A percentile compares a stretch with the other conserved stretches of the same genome.
phyloP scores from a whole-genome alignment of 2,329 filamentous ascomycete genomes.

The Atkinsonella hypoxylon region DNA sequence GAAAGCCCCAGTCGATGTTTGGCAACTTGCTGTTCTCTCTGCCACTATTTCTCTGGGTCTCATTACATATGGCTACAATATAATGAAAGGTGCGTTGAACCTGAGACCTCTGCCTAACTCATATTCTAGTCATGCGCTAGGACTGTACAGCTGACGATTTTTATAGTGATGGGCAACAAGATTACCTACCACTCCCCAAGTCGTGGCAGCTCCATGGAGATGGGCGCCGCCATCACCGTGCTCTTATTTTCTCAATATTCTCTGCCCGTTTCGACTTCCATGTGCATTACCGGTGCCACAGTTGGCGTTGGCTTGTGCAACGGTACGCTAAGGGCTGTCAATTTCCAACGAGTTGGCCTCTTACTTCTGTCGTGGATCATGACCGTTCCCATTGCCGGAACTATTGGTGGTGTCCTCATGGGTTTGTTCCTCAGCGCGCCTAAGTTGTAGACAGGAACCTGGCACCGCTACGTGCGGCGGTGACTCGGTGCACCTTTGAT shows the following conservation, averaged over 20 bases:
- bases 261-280: conserved; percentile 64
- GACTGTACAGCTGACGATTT: too few relatives aligned
- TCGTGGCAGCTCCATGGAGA: conserved; percentile 59
- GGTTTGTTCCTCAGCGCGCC: conserved; percentile 28
- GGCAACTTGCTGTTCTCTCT: conserved; percentile 65
- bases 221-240: conserved; percentile 67
- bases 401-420: conserved; percentile 28
- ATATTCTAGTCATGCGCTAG: too few relatives aligned
- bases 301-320: conserved; percentile 71
- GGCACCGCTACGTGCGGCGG: too few relatives aligned
- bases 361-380: conserved; percentile 50
- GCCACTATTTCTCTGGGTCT: conserved; percentile 53
- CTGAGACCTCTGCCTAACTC: too few relatives aligned
- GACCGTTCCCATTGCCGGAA: conserved; percentile 31
- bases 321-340: conserved; percentile 57
- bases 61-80: conserved; percentile 69
- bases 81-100: conserved; percentile 55
- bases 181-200: conserved; percentile 56
- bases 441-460: conserved; percentile 14
- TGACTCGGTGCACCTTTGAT: too few relatives aligned
- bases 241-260: conserved; percentile 65
- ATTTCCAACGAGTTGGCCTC: conserved; percentile 61
- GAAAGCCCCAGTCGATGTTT: conserved; percentile 57
- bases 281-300: conserved; percentile 51
- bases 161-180: conserved; percentile 65